These are phyloP conservation scores for Pseudogymnoascus sp. DNA, from an alignment of 2,329 filamentous ascomycete genomes.

Conservation along the genomic window DNA sequence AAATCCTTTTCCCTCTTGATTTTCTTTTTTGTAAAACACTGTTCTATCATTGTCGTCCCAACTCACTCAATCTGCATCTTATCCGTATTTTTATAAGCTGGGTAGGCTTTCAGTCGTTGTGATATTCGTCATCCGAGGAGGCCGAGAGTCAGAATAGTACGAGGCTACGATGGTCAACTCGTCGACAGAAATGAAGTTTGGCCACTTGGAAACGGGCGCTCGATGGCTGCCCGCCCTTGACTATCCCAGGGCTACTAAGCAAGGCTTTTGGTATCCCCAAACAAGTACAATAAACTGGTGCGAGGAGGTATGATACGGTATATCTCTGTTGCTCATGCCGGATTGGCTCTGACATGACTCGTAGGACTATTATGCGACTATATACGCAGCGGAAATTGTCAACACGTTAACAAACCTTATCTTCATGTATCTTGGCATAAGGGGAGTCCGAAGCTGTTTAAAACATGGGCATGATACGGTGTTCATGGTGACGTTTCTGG, in stretches of 20 bases:
- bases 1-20: not conserved
- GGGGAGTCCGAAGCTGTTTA: constrained; percentile 65
- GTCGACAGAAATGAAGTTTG: not conserved
- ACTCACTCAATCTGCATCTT: not conserved
- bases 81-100: not conserved
- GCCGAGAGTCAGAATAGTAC: not conserved
- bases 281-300: constrained; percentile 72
- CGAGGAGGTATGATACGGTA: constrained; percentile 52
- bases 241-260: constrained; percentile 28
- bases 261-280: constrained; percentile 59
- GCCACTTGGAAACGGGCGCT: not conserved
- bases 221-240: constrained; percentile 11
- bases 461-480: constrained; percentile 64
- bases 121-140: not conserved
- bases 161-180: not conserved
- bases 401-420: constrained; percentile 75
- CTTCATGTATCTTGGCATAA: constrained; percentile 69
- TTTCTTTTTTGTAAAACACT: not conserved
- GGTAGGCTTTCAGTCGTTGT: not conserved
- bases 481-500: constrained; percentile 56
- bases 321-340: not conserved
- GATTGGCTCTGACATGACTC: constrained; percentile 13
- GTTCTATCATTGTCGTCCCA: not conserved
- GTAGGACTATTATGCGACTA: constrained; percentile 67
- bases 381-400: constrained; percentile 68